Conservation (phyloP, 225 moss, liverwort and hornwort species). For the Thuidium tamariscinum region DNA sequence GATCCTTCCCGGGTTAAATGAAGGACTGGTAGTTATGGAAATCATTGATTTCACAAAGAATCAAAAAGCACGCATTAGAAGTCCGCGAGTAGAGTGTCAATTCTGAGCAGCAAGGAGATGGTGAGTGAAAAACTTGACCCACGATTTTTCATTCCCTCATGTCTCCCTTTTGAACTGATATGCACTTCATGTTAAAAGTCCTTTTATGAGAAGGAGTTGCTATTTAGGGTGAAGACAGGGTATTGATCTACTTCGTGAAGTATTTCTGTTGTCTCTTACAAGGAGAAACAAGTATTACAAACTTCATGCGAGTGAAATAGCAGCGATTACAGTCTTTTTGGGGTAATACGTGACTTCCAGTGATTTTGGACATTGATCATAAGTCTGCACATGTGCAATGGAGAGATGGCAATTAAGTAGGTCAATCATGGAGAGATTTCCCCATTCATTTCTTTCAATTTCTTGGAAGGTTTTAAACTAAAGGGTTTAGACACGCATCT, state of each 20-base stretch:
- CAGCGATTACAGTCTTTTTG: not conserved
- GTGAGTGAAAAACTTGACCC: conserved; percentile 6
- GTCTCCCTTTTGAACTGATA: not conserved
- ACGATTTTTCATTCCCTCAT: not conserved
- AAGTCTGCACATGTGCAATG: not conserved
- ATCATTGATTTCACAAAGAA: no score
- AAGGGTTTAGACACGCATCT: not conserved
- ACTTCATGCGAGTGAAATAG: not conserved
- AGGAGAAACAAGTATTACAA: not conserved
- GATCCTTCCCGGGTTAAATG: no score
- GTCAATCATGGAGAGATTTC: not conserved
- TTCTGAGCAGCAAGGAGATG: conserved; percentile 27
- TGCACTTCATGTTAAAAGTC: not conserved
- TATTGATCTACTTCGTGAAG: not conserved
- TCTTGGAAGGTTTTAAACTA: not conserved
- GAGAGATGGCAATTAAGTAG: not conserved
- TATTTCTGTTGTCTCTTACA: not conserved
- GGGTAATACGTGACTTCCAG: not conserved
- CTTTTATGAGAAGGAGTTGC: not conserved
- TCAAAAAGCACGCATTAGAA: no score
- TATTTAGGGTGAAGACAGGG: no score
- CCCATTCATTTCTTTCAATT: not conserved
- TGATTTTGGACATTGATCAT: not conserved
- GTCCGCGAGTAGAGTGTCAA: conserved; percentile 20
- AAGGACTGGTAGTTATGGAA: no score